phyloP scores from a whole-genome alignment of 2,329 filamentous ascomycete species.

The Colletotrichum spaethianum region DNA sequence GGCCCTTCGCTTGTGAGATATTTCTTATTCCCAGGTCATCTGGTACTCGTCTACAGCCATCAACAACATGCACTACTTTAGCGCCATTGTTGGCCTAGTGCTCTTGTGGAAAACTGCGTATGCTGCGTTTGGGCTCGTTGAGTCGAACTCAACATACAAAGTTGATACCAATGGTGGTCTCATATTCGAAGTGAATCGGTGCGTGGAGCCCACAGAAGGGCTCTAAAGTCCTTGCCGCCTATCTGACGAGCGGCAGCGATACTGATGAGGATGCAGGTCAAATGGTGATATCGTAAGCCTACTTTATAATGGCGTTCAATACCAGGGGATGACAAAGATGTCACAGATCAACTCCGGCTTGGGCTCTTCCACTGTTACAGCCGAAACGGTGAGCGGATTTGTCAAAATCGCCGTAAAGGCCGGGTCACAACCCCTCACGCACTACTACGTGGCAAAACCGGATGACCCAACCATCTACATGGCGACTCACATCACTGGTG shows the following conservation, averaged over 20 bases:
- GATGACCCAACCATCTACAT: conserved; percentile 46
- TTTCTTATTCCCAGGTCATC: not conserved
- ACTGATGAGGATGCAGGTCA: conserved; percentile 57
- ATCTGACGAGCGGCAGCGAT: not conserved
- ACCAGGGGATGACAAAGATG: conserved; percentile 59
- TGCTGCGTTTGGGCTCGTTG: conserved; percentile 39
- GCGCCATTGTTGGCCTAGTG: not conserved
- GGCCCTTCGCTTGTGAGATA: too few relatives aligned
- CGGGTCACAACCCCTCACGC: conserved; percentile 43
- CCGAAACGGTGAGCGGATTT: conserved; percentile 41
- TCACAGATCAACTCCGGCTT: conserved; percentile 68
- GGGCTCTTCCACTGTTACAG: conserved; percentile 43
- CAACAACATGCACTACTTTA: conserved; percentile 10
- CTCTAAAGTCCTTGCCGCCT: not conserved
- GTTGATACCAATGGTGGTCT: conserved; percentile 46
- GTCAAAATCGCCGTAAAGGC: conserved; percentile 45
- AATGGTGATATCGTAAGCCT: conserved; percentile 77
- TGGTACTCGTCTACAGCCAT: too few relatives aligned
- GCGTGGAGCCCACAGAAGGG: not conserved
- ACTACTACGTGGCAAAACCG: conserved; percentile 44
- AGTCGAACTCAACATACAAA: conserved; percentile 38
- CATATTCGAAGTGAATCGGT: conserved; percentile 46
- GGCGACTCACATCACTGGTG: conserved; percentile 46
- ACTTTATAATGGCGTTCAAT: conserved; percentile 62
- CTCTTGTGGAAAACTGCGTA: not conserved